These are phyloP conservation scores for Thermothielavioides terrestris DNA, from an alignment of 495 filamentous ascomycete genomes.

Conservation along the genomic window DNA sequence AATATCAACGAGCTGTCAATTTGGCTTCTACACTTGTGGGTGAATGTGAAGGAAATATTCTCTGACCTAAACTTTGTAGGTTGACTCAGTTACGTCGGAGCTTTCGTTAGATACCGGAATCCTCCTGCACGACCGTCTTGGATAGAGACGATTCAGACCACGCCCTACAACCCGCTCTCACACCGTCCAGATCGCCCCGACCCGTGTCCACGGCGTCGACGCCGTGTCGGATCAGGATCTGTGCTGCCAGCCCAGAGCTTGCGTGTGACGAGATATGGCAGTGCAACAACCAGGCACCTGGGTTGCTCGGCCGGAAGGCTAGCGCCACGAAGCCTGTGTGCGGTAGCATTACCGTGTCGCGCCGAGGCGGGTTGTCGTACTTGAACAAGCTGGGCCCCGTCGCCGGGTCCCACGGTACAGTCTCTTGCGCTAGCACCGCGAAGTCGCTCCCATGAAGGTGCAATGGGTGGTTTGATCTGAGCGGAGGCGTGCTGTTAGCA, in stretches of 20 bases:
- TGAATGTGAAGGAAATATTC: too few relatives aligned
- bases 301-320: not conserved
- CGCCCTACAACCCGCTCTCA: not conserved
- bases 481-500: not conserved
- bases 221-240: not conserved
- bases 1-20: too few relatives aligned
- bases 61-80: too few relatives aligned
- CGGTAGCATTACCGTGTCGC: not conserved
- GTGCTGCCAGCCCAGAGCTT: not conserved
- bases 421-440: not conserved
- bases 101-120: not conserved
- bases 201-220: not conserved
- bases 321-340: not conserved
- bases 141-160: too few relatives aligned
- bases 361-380: not conserved
- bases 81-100: too few relatives aligned
- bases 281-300: not conserved
- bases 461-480: not conserved
- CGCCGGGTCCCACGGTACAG: too few relatives aligned
- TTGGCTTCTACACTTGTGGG: too few relatives aligned
- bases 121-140: not conserved
- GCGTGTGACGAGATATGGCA: not conserved
- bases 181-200: not conserved
- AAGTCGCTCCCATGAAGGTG: not conserved
- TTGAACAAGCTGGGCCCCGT: too few relatives aligned